phyloP scores from a whole-genome alignment of 1,139 yeast species.

The Debaryomyces coudertii region DNA sequence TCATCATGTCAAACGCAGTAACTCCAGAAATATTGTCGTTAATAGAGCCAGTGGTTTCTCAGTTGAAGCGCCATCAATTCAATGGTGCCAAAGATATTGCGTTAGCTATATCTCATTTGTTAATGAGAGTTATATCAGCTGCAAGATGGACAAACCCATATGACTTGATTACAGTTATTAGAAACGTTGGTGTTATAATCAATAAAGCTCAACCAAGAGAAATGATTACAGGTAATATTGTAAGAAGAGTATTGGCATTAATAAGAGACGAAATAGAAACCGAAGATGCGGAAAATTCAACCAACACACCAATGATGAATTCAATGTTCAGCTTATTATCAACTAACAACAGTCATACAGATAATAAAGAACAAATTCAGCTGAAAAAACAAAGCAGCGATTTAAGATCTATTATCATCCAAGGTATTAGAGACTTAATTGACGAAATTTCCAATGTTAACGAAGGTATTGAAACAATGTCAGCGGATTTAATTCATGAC shows the following conservation, averaged over 20 bases:
- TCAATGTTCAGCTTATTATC: constrained; percentile 88
- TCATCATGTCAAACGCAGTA: constrained; percentile 17
- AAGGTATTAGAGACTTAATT: constrained; percentile 88
- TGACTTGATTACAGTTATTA: constrained; percentile 70
- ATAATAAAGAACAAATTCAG: constrained; percentile 33
- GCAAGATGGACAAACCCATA: constrained; percentile 83
- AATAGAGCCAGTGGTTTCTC: constrained; percentile 42
- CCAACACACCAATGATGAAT: constrained; percentile 64
- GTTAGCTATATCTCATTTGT: constrained; percentile 79
- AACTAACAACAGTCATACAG: constrained; percentile 39
- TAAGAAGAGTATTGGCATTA: constrained; percentile 84
- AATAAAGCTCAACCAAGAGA: constrained; percentile 76
- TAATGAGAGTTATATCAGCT: constrained; percentile 87
- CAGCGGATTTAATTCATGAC: constrained; percentile 92
- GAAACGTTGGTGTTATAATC: constrained; percentile 61
- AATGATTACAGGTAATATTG: constrained; percentile 86
- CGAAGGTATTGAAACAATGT: constrained; percentile 88
- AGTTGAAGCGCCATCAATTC: constrained; percentile 73
- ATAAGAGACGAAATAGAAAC: constrained; percentile 86
- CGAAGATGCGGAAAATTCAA: constrained; percentile 33
- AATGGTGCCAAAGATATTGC: constrained; percentile 80
- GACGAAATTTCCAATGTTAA: constrained; percentile 91
- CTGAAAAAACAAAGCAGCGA: constrained; percentile 58
- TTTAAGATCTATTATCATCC: constrained; percentile 84
- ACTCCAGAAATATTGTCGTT: constrained; percentile 41